Conservation (phyloP, 2,329 filamentous ascomycete species). For the Bipolaris sorokiniana region DNA sequence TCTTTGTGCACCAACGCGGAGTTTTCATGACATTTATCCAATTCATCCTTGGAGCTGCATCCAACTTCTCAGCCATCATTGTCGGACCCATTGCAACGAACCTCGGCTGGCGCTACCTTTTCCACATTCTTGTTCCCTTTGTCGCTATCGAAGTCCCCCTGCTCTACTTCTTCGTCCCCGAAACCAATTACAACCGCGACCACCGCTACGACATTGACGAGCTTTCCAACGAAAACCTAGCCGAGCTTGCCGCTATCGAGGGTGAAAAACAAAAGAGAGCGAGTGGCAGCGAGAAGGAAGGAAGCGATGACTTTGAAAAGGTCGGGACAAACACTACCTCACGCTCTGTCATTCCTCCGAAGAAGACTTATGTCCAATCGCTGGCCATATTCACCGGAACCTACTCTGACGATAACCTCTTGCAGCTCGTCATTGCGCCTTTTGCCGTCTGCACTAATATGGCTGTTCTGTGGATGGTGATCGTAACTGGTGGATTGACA, state of each 20-base stretch:
- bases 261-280: conserved; percentile 29
- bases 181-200: conserved; percentile 57
- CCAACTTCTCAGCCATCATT: conserved; percentile 47
- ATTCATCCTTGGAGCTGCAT: conserved; percentile 45
- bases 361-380: conserved; percentile 48
- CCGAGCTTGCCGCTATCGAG: conserved; percentile 29
- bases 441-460: conserved; percentile 60
- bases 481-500: conserved; percentile 54
- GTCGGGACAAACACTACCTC: conserved; percentile 30
- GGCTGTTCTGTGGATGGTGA: conserved; percentile 58
- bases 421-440: conserved; percentile 52
- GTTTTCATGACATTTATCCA: conserved; percentile 43
- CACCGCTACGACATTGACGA: conserved; percentile 44
- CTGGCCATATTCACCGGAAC: conserved; percentile 50
- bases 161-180: conserved; percentile 58
- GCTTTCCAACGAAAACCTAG: conserved; percentile 34
- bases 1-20: conserved; percentile 48
- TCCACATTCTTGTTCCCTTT: conserved; percentile 57
- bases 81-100: conserved; percentile 44
- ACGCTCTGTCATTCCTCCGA: conserved; percentile 25
- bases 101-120: conserved; percentile 51
- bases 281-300: conserved; percentile 10
- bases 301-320: conserved; percentile 23
- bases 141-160: conserved; percentile 53
- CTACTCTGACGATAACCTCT: conserved; percentile 47